Evolutionary conservation across 148 eudicot genomes (phyloP), one percentile per base, ranked within the genome.

Genomic region (Rhododendron griersonianum): DNA sequence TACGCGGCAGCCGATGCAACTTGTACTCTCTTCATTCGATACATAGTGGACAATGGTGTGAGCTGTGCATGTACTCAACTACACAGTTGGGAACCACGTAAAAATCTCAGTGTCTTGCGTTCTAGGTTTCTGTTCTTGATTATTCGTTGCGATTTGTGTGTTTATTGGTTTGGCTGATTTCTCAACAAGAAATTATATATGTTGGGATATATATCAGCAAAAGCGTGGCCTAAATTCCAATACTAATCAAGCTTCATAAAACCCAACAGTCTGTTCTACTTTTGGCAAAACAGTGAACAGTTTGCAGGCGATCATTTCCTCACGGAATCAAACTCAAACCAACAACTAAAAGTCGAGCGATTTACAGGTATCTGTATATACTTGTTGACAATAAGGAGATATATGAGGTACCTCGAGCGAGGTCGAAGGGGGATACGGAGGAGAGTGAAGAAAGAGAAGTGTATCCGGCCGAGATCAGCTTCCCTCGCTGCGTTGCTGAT

Each of bases 401-500:
- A 7, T 6, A 59, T 16, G 4, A 55, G 19, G n/a, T 86, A 96
- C 99, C 99, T 89, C 80, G 89, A 76, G 96, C 92, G 28, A 95
- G 94, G 48, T 85, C 80, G 75, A 91, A 85, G 84, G 94, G 90
- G 86, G 96, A 87, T 33, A 90, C n/a, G 35, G 93, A 90, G 80
- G 92, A 92, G 28, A 93, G 93, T 55, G 99, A 94, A 45, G 93
- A 88, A 86, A 95, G 85, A 89, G 95, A 89, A 89, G 95, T 88
- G 90, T 95, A 94, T 87, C 99, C 99, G 4, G 95, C 93, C n/a
- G 95, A 92, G 33, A 95, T 89, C 78, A 95, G 84, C 87, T 93
- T 96, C 35, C 90, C 95, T 85, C 95, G 90, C 71, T 91, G 96
- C 41, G 98, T 89, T 39, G 93, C 92, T 28, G 98, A 94, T 14